These are phyloP conservation scores for Goniomonas avonlea DNA, from an alignment of 78 protist species.

Conservation along the genomic window DNA sequence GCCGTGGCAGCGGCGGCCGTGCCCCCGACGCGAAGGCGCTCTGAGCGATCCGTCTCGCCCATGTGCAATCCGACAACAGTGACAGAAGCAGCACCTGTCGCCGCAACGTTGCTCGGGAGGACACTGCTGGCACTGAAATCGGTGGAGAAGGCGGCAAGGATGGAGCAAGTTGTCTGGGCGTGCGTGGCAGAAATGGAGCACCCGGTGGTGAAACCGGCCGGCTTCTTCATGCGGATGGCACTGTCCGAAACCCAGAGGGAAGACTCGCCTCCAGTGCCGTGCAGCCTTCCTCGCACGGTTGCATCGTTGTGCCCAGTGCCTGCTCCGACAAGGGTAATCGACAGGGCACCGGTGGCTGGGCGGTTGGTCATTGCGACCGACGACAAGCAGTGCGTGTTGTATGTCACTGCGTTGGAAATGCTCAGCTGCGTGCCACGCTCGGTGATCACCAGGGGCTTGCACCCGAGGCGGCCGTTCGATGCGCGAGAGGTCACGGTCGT, in stretches of 20 bases:
- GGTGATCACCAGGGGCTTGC: too few relatives aligned
- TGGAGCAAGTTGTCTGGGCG: background rate
- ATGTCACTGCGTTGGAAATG: background rate
- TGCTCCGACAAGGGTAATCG: background rate
- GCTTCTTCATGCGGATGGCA: background rate
- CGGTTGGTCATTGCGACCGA: background rate
- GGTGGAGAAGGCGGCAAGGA: background rate
- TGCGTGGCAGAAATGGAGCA: too few relatives aligned
- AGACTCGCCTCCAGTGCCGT: background rate
- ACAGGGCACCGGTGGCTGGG: background rate
- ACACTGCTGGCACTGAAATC: background rate
- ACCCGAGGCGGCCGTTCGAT: too few relatives aligned
- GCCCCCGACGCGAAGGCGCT: background rate
- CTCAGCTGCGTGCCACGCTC: too few relatives aligned
- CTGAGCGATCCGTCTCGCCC: background rate
- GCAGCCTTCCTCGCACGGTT: too few relatives aligned
- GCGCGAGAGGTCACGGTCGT: background rate
- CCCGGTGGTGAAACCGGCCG: too few relatives aligned
- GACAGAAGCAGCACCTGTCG: background rate
- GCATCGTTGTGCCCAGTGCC: background rate
- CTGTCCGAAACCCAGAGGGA: background rate
- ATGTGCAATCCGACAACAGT: background rate
- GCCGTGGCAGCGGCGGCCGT: background rate
- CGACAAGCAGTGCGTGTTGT: background rate
- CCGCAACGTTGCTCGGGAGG: background rate